Evolutionary conservation across 345 rosid genomes (phyloP), one percentile per base, ranked within the genome.

Genomic region (Schrenkiella parvula): DNA sequence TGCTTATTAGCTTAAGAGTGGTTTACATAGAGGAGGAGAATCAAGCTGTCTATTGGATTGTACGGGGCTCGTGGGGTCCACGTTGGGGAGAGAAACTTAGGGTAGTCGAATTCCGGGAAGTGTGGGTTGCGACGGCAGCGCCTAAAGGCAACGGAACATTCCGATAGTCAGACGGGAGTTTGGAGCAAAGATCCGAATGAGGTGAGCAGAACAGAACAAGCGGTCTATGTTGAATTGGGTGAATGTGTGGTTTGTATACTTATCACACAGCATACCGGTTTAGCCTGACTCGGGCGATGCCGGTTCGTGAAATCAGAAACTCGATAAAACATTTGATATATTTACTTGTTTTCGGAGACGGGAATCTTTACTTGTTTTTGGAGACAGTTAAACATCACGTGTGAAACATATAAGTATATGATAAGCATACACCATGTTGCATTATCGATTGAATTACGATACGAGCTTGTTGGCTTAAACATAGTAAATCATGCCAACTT

Each of bases 401-500:
- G 38, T 34, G 12, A 21, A 21, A 21, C 53, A 46, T 8, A 46
- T n/a, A 23, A 23, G 25, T 31, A 6, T 31, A 11, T 41, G 21
- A 48, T 21, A 48, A 48, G 46, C 34, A 54, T 31, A 43, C 63
- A 29, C 31, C 32, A 44, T 22, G 26, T 31, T 22, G 50, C 26
- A 38, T 21, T 11, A 64, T 64, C 29, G 47, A 25, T 51, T n/a
- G n/a, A n/a, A n/a, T n/a, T n/a, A n/a, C n/a, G n/a, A 17, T 35
- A 25, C 0, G 39, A 61, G 12, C 43, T 8, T 47, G 14, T 18
- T 10, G 68, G 42, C 63, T 53, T 86, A 92, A 29, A 92, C 97
- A 80, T 90, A 82, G 79, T 93, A 93, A 63, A 90, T 88, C 95
- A 93, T 88, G 57, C 98, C 98, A 38, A 93, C 97, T 87, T 93